These are phyloP conservation scores for Aspergillus sp. DNA, from an alignment of 2,329 filamentous ascomycete species.

Conservation along the genomic window DNA sequence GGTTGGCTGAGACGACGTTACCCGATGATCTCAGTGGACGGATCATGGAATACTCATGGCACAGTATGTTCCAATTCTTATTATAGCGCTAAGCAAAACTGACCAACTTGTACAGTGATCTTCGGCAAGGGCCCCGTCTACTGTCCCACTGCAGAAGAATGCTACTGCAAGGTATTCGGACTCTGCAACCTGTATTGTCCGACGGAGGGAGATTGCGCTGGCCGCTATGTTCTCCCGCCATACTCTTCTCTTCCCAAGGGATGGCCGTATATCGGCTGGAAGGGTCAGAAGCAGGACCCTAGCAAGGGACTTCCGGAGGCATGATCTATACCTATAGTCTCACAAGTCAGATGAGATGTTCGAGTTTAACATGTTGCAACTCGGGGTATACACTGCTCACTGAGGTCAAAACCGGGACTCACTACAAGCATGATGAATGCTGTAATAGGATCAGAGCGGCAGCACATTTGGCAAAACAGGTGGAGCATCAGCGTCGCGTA, in stretches of 20 bases:
- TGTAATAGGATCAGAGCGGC: not conserved
- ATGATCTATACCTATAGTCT: constrained; percentile 16
- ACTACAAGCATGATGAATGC: too few species aligned
- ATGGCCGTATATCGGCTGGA: constrained; percentile 63
- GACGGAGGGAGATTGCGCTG: constrained; percentile 52
- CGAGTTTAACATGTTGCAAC: not conserved
- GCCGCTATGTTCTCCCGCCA: constrained; percentile 61
- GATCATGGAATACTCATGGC: constrained; percentile 63
- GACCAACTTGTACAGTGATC: constrained; percentile 50
- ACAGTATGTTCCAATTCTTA: constrained; percentile 47
- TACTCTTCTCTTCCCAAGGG: constrained; percentile 61
- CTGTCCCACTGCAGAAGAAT: constrained; percentile 62
- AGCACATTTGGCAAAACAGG: not conserved
- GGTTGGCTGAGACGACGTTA: constrained; percentile 52
- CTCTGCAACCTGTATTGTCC: constrained; percentile 54
- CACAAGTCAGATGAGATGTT: not conserved
- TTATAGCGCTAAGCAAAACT: not conserved
- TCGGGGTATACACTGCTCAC: not conserved
- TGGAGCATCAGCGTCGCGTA: not conserved
- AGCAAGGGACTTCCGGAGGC: constrained; percentile 34
- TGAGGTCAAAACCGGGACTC: not conserved
- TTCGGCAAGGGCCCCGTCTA: constrained; percentile 61
- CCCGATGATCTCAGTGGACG: constrained; percentile 54
- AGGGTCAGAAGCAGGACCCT: constrained; percentile 40
- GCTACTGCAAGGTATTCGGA: constrained; percentile 69